Conservation (phyloP, 345 rosid genomes). For the Eucalyptus sideroxylon region DNA sequence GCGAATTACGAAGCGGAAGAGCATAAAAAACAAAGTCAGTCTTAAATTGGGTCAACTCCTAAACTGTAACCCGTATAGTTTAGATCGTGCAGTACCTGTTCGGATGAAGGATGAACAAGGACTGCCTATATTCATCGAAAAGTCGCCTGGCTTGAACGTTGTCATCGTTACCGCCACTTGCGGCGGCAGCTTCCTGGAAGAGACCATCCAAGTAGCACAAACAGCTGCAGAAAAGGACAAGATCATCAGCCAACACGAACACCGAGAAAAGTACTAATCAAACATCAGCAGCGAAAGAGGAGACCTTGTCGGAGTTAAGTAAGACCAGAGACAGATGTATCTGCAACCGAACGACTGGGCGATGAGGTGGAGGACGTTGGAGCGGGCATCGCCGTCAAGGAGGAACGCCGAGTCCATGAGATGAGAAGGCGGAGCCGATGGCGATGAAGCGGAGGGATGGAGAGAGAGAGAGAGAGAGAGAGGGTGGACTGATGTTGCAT, state of each 20-base stretch:
- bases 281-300: neutral
- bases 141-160: slow-evolving; percentile 20
- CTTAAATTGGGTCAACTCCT: neutral
- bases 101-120: slow-evolving; percentile 8
- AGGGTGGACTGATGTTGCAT: neutral
- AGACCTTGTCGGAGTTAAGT: slow-evolving; percentile 9
- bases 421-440: neutral
- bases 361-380: slow-evolving; percentile 25
- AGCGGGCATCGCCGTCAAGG: slow-evolving; percentile 17
- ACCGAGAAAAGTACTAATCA: neutral
- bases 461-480: neutral
- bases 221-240: slow-evolving; percentile 19
- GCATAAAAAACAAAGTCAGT: neutral
- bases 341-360: slow-evolving; percentile 34
- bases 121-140: slow-evolving; percentile 34
- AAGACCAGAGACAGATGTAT: slow-evolving; percentile 67
- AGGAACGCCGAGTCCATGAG: slow-evolving; percentile 49
- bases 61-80: neutral
- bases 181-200: slow-evolving; percentile 20
- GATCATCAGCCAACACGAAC: neutral
- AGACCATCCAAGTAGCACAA: slow-evolving; percentile 40
- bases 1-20: neutral
- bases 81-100: slow-evolving; percentile 8
- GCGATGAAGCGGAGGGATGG: neutral
- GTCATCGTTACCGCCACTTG: neutral